phyloP scores from a whole-genome alignment of 306 rosid genomes.

The Hippophae gyantsensis region DNA sequence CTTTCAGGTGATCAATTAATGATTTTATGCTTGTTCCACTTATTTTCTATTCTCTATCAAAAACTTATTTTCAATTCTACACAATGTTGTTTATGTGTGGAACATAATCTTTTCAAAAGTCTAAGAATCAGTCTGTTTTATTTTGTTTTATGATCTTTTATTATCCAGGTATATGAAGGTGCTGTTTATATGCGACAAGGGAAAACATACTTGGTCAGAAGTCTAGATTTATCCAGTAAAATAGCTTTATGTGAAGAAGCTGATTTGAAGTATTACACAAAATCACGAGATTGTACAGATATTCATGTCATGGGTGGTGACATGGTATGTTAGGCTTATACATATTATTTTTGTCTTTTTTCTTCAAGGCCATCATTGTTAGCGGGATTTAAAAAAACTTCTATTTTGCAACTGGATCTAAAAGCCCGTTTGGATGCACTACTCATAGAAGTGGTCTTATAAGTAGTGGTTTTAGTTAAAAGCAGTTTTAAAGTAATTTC shows the following conservation, averaged over 20 bases:
- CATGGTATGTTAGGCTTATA: slow-evolving; percentile 49
- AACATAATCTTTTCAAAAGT: not conserved
- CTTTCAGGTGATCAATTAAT: slow-evolving; percentile 55
- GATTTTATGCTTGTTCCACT: not conserved
- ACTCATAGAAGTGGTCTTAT: no score
- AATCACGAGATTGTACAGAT: slow-evolving; percentile 68
- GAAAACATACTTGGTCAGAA: slow-evolving; percentile 66
- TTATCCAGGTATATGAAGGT: slow-evolving; percentile 80
- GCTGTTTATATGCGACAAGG: slow-evolving; percentile 90
- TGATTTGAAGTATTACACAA: slow-evolving; percentile 78
- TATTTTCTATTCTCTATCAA: not conserved
- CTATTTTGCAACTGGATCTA: not conserved
- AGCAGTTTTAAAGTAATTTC: no score
- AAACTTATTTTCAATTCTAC: not conserved
- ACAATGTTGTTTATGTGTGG: not conserved
- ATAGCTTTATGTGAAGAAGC: slow-evolving; percentile 64
- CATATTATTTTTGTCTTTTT: slow-evolving; percentile 1
- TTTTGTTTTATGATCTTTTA: slow-evolving; percentile 13
- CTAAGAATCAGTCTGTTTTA: not conserved
- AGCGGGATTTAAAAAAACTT: not conserved
- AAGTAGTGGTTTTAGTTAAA: no score
- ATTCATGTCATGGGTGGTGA: slow-evolving; percentile 68
- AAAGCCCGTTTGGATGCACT: no score
- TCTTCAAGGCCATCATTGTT: slow-evolving; percentile 15
- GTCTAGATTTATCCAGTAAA: slow-evolving; percentile 50